A percentile compares a stretch with the other conserved stretches of the same genome.
Conservation (phyloP, 2,329 filamentous ascomycete species). For the Xylaria hypoxylon region DNA sequence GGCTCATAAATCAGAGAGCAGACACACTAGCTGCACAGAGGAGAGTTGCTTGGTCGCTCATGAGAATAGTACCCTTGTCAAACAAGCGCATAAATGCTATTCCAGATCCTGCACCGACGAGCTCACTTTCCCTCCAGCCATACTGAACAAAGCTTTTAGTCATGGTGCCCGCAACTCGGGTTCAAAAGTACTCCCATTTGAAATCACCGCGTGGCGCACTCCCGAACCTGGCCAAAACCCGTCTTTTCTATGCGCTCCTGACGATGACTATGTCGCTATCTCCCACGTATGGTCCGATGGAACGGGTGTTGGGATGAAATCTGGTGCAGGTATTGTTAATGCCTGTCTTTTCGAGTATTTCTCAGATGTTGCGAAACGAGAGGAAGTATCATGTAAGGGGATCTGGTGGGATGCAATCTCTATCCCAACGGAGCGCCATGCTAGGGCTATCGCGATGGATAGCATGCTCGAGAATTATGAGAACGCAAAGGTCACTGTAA, state of each 20-base stretch:
- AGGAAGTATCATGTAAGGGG: slow-evolving; percentile 38
- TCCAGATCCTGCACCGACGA: slow-evolving; percentile 21
- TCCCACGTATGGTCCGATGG: slow-evolving; percentile 8
- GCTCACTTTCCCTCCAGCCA: slow-evolving; percentile 23
- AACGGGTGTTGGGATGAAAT: slow-evolving; percentile 36
- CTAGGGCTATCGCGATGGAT: slow-evolving; percentile 21
- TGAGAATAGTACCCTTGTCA: slow-evolving; percentile 31
- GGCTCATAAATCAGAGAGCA: slow-evolving; percentile 18
- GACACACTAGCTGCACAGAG: slow-evolving; percentile 25
- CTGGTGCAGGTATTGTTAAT: slow-evolving; percentile 45
- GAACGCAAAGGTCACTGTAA: slow-evolving; percentile 25
- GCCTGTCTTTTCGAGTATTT: slow-evolving; percentile 46
- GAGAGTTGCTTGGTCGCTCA: slow-evolving; percentile 22
- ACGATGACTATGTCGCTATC: neutral
- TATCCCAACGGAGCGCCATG: slow-evolving; percentile 38
- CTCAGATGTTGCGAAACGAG: slow-evolving; percentile 27
- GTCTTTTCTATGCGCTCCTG: slow-evolving; percentile 9
- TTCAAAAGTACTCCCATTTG: slow-evolving; percentile 10
- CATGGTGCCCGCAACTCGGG: neutral
- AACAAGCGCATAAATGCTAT: slow-evolving; percentile 29
- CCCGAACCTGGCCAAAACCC: neutral
- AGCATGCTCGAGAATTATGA: slow-evolving; percentile 32
- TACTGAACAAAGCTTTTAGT: slow-evolving; percentile 28
- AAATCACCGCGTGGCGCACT: neutral
- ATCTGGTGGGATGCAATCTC: slow-evolving; percentile 51